Evolutionary conservation across 129 eudicot genomes (phyloP).

Genomic region (Flaveria bidentis): DNA sequence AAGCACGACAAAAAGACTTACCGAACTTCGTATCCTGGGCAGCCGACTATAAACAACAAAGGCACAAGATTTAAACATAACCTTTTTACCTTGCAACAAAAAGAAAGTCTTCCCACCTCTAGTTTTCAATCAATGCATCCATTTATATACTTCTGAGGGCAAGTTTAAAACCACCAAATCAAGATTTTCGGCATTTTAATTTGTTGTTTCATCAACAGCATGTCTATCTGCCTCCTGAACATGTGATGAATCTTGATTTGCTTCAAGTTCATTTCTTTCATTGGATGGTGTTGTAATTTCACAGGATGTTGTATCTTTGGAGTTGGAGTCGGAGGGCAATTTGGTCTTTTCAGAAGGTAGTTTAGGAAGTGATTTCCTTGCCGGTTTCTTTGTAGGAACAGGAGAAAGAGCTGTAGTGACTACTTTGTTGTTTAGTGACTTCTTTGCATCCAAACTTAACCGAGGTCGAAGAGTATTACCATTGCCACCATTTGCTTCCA

Average conservation of each 20-base stretch:
- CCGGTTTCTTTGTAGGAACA: slow-evolving; percentile 59
- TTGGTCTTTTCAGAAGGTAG: slow-evolving; percentile 79
- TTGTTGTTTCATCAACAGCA: slow-evolving; percentile 36
- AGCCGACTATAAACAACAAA: slow-evolving; percentile 43
- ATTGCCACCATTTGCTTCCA: slow-evolving; percentile 45
- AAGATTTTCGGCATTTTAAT: slow-evolving; percentile 26
- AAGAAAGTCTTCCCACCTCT: slow-evolving; percentile 28
- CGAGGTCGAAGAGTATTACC: slow-evolving; percentile 47
- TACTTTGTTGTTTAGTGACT: slow-evolving; percentile 35
- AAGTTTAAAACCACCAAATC: slow-evolving; percentile 26
- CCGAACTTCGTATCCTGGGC: slow-evolving; percentile 19
- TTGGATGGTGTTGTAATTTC: slow-evolving; percentile 30
- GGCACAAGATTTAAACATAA: slow-evolving; percentile 29
- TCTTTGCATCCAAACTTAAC: slow-evolving; percentile 74
- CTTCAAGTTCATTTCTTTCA: slow-evolving; percentile 34
- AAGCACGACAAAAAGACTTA: slow-evolving; percentile 31
- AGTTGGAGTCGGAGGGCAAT: slow-evolving; percentile 38
- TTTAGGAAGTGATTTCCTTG: slow-evolving; percentile 85
- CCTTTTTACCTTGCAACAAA: slow-evolving; percentile 13
- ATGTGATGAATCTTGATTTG: slow-evolving; percentile 29
- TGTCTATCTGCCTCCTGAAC: slow-evolving; percentile 18
- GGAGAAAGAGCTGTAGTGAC: slow-evolving; percentile 46
- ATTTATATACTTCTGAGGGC: slow-evolving; percentile 34
- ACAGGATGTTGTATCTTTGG: slow-evolving; percentile 33
- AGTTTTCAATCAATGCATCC: slow-evolving; percentile 26